phyloP scores from a whole-genome alignment of 495 filamentous ascomycete species.

The Cercophora samala region DNA sequence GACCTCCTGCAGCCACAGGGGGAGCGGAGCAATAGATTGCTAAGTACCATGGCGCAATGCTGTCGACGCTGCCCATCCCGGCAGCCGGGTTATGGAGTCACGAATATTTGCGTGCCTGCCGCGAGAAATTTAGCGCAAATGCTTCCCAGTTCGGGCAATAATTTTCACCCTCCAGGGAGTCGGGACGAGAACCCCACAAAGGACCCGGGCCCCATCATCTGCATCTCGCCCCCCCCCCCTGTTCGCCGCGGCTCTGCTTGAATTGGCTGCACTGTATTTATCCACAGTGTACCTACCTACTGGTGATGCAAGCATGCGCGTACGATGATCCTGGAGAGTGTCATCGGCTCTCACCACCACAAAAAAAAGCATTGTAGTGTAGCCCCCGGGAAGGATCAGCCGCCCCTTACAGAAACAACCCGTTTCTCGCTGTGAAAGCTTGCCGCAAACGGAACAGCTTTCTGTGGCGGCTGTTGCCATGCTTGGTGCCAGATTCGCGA shows the following conservation, averaged over 20 bases:
- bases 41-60: slow-evolving; percentile 10
- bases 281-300: too few relatives aligned
- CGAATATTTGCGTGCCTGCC: not conserved
- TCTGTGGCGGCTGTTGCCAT: not conserved
- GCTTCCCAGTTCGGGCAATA: not conserved
- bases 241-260: not conserved
- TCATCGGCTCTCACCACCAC: not conserved
- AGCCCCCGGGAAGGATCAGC: not conserved
- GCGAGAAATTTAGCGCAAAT: slow-evolving; percentile 1
- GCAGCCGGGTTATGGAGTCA: slow-evolving; percentile 8
- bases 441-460: slow-evolving; percentile 11
- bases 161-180: not conserved
- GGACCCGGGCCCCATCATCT: not conserved
- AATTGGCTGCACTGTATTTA: not conserved
- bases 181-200: not conserved
- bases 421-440: not conserved
- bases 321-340: slow-evolving; percentile 2
- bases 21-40: not conserved
- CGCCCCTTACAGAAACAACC: slow-evolving; percentile 1
- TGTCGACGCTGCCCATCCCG: slow-evolving; percentile 10
- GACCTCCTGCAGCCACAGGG: not conserved
- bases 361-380: not conserved
- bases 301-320: slow-evolving; percentile 6
- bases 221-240: too few relatives aligned
- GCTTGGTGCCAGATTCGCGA: slow-evolving; percentile 9